Base-by-base conservation (phyloP, 176 grass and related monocot species). In the Oryza meyeriana region DNA sequence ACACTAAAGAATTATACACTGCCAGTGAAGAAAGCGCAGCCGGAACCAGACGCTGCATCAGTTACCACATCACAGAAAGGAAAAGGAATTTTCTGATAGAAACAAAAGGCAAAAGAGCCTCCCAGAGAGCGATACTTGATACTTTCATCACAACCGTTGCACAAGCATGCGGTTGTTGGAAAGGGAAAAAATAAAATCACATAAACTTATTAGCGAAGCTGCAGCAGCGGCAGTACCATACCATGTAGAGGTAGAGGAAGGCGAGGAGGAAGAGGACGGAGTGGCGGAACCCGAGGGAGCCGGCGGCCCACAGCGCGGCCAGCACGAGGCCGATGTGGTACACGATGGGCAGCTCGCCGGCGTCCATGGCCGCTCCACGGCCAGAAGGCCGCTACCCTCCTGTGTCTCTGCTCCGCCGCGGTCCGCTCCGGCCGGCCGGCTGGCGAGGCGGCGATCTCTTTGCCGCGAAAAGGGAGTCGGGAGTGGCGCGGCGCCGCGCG, bases 231-330 rank as follows among this genome's bases (percentile, higher is more conserved):
- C 24, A 8, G 18, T 6, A 10, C 22, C 5, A 20, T 89, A 91
- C 94, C 94, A 91, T 90, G 91, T 81, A 97, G 26, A 97, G 91
- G 85, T 97, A 93, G 65, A 94, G 73, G 71, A 97, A 93, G 66
- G 91, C 89, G 59, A 94, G 36, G 87, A 97, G 84, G 91, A 91
- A 97, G 76, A 97, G 69, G 18, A 86, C 1, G 71, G 85, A 91
- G 78, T 87, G 81, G 79, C 40, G 45, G 32, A 52, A 84, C 10
- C 91, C 94, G 40, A 91, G 3, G 79, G 85, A 72, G 27, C 69
- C 86, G 31, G 85, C 89, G 78, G 88, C 87, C 94, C 94, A 94
- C 17, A 97, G 91, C 64, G 52, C 71, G 44, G 75, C 25, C 32
- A 94, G 71, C 57, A 94, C 94, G 29, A 97, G 63, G 65, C 81